Percentiles rank a stretch among this genome's conserved stretches.
Evolutionary conservation across 495 filamentous ascomycete genomes (phyloP).

Genomic region (Aspergillus funiculosus): DNA sequence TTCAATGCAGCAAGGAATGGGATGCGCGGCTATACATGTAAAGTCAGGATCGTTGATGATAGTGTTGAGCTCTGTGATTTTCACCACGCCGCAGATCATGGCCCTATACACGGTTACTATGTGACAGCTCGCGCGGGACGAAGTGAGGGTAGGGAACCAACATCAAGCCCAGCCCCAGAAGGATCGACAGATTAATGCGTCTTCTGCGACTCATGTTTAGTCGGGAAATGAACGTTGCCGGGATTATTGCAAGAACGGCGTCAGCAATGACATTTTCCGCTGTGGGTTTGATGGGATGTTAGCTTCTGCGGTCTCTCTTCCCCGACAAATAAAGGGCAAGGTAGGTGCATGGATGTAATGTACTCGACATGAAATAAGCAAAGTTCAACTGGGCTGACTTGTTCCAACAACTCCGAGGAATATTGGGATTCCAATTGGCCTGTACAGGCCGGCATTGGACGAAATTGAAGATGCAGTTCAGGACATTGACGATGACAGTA

Average conservation of each 20-base stretch:
- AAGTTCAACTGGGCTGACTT: not conserved
- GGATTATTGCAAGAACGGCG: not conserved
- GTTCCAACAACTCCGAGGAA: not conserved
- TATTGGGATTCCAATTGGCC: not conserved
- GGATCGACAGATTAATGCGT: slow-evolving; percentile 1
- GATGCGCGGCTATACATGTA: not conserved
- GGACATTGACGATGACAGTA: not conserved
- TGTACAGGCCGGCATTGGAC: not conserved
- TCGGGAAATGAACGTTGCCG: not conserved
- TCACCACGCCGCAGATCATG: slow-evolving; percentile 1
- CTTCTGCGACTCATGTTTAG: not conserved
- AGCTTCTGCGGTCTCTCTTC: too few species aligned
- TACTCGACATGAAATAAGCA: slow-evolving; percentile 3
- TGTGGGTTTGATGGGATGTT: not conserved
- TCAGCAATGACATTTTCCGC: slow-evolving; percentile 3
- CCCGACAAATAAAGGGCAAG: too few species aligned
- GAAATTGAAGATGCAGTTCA: slow-evolving; percentile 2
- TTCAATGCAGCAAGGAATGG: too few species aligned
- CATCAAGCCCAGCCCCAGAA: slow-evolving; percentile 2
- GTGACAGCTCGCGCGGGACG: too few species aligned
- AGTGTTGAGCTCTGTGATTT: not conserved
- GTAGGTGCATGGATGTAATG: not conserved
- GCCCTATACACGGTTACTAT: not conserved
- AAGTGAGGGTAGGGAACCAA: not conserved
- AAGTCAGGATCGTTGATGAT: slow-evolving; percentile 3